Percentiles rank a stretch among this genome's conserved stretches.
These are phyloP conservation scores for Fusarium coicis DNA, from an alignment of 2,329 filamentous ascomycete species.

Conservation along the genomic window DNA sequence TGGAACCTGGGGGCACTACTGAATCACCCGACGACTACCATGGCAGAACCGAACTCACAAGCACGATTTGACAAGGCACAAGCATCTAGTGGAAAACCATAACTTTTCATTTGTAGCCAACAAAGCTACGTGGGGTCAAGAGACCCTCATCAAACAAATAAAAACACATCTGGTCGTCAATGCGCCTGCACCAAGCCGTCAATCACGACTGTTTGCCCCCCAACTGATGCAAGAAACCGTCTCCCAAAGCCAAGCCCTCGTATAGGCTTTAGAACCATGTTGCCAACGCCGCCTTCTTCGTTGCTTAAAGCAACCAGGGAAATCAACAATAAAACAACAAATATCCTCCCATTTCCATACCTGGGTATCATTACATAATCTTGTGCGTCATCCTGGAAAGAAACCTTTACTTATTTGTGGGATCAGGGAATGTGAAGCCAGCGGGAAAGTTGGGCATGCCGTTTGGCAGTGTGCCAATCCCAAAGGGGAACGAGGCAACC, in stretches of 20 bases:
- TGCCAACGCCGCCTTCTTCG: conserved; percentile 25
- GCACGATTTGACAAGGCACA: neutral
- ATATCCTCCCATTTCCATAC: conserved; percentile 27
- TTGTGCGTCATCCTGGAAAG: conserved; percentile 6
- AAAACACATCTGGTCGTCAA: conserved; percentile 4
- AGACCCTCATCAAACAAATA: neutral
- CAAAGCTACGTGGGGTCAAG: conserved; percentile 12
- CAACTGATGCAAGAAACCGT: conserved; percentile 20
- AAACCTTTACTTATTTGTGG: conserved; percentile 34
- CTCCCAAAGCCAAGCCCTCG: neutral
- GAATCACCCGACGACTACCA: neutral
- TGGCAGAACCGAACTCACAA: neutral
- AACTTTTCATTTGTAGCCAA: conserved; percentile 31
- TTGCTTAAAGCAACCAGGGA: conserved; percentile 13
- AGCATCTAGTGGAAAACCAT: neutral
- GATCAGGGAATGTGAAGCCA: conserved; percentile 54
- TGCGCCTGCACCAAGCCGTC: conserved; percentile 3
- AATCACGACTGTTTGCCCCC: conserved; percentile 4
- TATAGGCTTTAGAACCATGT: conserved; percentile 8
- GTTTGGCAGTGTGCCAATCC: conserved; percentile 54
- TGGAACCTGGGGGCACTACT: neutral
- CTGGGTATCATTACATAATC: conserved; percentile 36
- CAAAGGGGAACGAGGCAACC: conserved; percentile 51
- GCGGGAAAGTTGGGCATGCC: conserved; percentile 57
- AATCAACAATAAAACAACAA: conserved; percentile 29